Percentiles rank a stretch among this genome's conserved stretches.
These are phyloP conservation scores for Hanseniaspora meyeri DNA, from an alignment of 805 yeast species.

Conservation along the genomic window DNA sequence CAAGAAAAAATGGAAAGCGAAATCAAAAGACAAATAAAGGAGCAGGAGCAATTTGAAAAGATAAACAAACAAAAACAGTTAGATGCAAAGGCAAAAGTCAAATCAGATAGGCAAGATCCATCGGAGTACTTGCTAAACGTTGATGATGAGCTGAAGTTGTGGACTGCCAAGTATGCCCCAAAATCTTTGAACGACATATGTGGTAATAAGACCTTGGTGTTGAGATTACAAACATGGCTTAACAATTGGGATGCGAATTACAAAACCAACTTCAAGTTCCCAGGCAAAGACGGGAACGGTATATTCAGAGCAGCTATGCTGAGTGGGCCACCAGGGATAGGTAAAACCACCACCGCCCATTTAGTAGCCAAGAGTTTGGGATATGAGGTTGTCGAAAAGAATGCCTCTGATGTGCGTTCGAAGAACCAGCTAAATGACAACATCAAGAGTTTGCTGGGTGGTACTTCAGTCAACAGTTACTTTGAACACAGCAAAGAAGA, in stretches of 20 bases:
- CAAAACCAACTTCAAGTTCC: constrained; percentile 41
- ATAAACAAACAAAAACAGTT: constrained; percentile 16
- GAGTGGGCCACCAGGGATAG: constrained; percentile 80
- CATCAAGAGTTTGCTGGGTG: constrained; percentile 59
- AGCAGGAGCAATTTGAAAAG: constrained; percentile 16
- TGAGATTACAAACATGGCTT: constrained; percentile 62
- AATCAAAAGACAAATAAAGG: constrained; percentile 17
- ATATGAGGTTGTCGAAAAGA: constrained; percentile 62
- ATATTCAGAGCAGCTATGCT: constrained; percentile 70
- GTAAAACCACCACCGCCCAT: constrained; percentile 75
- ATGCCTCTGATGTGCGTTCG: constrained; percentile 83
- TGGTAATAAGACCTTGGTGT: constrained; percentile 74
- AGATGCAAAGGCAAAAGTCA: not conserved
- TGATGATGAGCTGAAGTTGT: constrained; percentile 22
- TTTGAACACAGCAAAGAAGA: constrained; percentile 34
- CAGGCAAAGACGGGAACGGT: constrained; percentile 55
- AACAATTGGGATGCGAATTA: constrained; percentile 55
- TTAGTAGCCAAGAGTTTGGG: constrained; percentile 57
- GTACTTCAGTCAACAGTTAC: constrained; percentile 73
- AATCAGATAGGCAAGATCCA: not conserved
- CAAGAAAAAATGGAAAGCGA: constrained; percentile 37
- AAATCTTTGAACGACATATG: constrained; percentile 61
- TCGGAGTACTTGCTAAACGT: constrained; percentile 40
- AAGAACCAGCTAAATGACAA: constrained; percentile 59
- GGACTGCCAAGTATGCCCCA: constrained; percentile 95